phyloP scores from a whole-genome alignment of 148 eudicot genomes.

The Persicaria maculosa region DNA sequence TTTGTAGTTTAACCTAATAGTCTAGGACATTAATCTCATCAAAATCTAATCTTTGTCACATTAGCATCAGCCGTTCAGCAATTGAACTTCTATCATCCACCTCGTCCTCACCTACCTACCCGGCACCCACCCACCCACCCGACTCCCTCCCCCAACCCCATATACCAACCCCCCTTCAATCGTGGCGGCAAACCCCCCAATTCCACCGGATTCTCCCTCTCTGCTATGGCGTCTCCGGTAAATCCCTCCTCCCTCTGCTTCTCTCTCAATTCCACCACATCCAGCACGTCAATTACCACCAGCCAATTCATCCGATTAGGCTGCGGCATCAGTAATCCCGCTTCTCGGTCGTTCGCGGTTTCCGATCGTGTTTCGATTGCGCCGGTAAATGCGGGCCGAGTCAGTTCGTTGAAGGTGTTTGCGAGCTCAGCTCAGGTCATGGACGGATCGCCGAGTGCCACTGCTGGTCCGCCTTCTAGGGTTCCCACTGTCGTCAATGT shows the following conservation, averaged over 20 bases:
- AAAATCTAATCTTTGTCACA: not conserved
- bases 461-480: slow-evolving; percentile 19
- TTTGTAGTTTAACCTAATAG: not conserved
- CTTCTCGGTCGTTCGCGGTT: not conserved
- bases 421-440: slow-evolving; percentile 45
- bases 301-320: slow-evolving; percentile 11
- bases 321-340: slow-evolving; percentile 2
- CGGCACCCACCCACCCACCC: not conserved
- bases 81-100: not conserved
- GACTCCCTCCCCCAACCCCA: not conserved
- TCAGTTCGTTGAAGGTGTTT: slow-evolving; percentile 25
- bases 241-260: slow-evolving; percentile 24
- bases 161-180: not conserved
- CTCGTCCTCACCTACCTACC: slow-evolving; percentile 5
- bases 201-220: not conserved
- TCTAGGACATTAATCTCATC: not conserved
- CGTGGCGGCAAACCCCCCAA: slow-evolving; percentile 6
- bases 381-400: slow-evolving; percentile 3
- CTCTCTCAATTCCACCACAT: slow-evolving; percentile 24
- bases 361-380: slow-evolving; percentile 10
- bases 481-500: slow-evolving; percentile 63
- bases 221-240: slow-evolving; percentile 23
- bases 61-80: not conserved
- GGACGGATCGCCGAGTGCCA: slow-evolving; percentile 25
- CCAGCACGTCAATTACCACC: slow-evolving; percentile 22